Conservation (phyloP, 495 filamentous ascomycete genomes). For the Ascobolus immersus region DNA sequence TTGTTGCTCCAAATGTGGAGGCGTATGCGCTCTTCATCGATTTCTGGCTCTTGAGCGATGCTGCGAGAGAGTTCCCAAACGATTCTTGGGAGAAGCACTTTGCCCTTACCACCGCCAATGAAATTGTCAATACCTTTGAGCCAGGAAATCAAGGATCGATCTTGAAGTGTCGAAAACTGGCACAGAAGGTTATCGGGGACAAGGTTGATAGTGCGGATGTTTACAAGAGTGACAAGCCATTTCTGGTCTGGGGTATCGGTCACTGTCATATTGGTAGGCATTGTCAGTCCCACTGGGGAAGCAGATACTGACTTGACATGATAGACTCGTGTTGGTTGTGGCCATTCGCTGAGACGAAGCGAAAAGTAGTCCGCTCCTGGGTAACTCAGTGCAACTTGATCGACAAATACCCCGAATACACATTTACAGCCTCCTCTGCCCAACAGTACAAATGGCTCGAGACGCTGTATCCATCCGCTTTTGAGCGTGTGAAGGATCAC, state of each 20-base stretch:
- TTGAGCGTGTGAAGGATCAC: constrained; percentile 70
- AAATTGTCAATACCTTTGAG: constrained; percentile 75
- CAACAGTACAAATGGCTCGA: constrained; percentile 98
- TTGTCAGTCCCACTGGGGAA: neutral
- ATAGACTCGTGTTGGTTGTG: constrained; percentile 62
- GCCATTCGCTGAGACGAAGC: constrained; percentile 97
- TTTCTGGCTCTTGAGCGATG: constrained; percentile 58
- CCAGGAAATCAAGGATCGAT: constrained; percentile 54
- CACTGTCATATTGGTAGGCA: constrained; percentile 79
- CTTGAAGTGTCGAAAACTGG: constrained; percentile 52
- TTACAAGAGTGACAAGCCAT: constrained; percentile 45
- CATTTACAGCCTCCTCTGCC: constrained; percentile 75
- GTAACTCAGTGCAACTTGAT: constrained; percentile 83
- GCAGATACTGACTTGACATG: neutral
- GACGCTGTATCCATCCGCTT: constrained; percentile 60
- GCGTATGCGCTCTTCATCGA: constrained; percentile 66
- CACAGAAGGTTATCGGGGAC: constrained; percentile 52
- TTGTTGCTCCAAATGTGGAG: constrained; percentile 66
- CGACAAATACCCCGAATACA: constrained; percentile 80
- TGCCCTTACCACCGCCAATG: constrained; percentile 56
- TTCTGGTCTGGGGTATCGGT: constrained; percentile 66
- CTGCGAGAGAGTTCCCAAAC: constrained; percentile 50
- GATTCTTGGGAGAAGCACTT: constrained; percentile 56
- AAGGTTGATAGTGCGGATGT: constrained; percentile 61
- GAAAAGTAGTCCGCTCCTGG: constrained; percentile 90